Conservation (phyloP, 305 asterid genomes). For the Fraxinus floribunda region DNA sequence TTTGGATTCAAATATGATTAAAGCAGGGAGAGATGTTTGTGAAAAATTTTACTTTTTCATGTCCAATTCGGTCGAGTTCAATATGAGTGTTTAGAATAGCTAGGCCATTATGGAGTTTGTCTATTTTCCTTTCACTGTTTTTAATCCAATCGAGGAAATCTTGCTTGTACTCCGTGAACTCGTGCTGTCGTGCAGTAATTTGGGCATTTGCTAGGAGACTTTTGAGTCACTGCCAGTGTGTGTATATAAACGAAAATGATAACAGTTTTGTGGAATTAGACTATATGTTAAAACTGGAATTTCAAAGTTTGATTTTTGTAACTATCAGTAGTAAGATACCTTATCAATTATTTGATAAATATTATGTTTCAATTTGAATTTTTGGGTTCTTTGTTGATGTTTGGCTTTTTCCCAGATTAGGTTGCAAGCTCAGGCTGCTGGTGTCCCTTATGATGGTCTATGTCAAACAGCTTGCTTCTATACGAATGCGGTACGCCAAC, state of each 20-base stretch:
- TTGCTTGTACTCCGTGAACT: not conserved
- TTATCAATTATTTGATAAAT: not conserved
- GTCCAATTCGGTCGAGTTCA: not conserved
- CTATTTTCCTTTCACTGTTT: not conserved
- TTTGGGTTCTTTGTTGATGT: slow-evolving; percentile 10
- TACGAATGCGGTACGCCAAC: slow-evolving; percentile 38
- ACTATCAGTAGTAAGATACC: not conserved
- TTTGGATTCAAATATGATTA: slow-evolving; percentile 6
- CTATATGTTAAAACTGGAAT: not conserved
- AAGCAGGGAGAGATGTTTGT: not conserved
- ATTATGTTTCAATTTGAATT: not conserved
- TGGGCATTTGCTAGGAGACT: not conserved
- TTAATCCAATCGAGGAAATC: not conserved
- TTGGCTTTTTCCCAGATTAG: slow-evolving; percentile 60
- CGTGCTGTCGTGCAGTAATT: not conserved
- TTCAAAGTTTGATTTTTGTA: not conserved
- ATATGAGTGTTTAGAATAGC: not conserved
- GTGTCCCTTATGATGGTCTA: slow-evolving; percentile 50
- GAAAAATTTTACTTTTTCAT: not conserved
- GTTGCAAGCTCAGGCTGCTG: slow-evolving; percentile 97
- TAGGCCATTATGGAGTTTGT: not conserved
- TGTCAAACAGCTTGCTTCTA: slow-evolving; percentile 39
- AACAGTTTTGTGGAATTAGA: not conserved
- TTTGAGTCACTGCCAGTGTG: not conserved
- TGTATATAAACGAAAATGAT: not conserved